Evolutionary conservation across 305 asterid species (phyloP), one percentile per base, ranked within the genome.

Genomic region (Nicotiana rustica): DNA sequence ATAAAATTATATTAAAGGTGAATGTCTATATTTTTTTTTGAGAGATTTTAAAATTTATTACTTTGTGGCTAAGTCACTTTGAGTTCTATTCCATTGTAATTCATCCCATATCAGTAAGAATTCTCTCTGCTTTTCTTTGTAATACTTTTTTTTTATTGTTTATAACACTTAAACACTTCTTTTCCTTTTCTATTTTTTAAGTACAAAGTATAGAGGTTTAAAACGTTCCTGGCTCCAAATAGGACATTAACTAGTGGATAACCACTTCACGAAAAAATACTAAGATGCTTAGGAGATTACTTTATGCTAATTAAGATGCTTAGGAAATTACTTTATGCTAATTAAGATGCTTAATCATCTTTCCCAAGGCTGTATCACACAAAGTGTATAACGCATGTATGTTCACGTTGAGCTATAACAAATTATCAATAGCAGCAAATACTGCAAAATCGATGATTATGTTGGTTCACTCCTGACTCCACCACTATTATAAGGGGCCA

Each of bases 191-290:
- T 64, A 4, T 25, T 10, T 1, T 10, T 0, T 10, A 38, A 31
- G 2, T 70, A 15, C 57, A 38, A 68, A 38, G 56, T 38, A 59
- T 82, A 60, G 12, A 9, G 25, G 21, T 5, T 1, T 4, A 41
- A 41, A 41, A 41, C 10, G 47, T 41, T 10, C 82, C 64, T 31
- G 21, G 73, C 29, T 62, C 44, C 52, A 35, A 18, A 35, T 35
- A 49, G 55, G 44, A 82, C 85, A 82, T 47, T 29, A 62, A 73
- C 64, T 49, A 82, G 71, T 61, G 44, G 59, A 62, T 75, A 76
- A 47, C 82, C 85, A 76, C 78, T 82, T 82, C 77, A 52, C 38
- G 10, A 79, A 21, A 76, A 67, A 31, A 29, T 15, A 73, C 25
- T 75, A 75, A 55, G 25, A 25, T 25, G 25, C 19, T 65, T 14